phyloP scores from a whole-genome alignment of 495 filamentous ascomycete genomes.

The Jackrogersella minutella region DNA sequence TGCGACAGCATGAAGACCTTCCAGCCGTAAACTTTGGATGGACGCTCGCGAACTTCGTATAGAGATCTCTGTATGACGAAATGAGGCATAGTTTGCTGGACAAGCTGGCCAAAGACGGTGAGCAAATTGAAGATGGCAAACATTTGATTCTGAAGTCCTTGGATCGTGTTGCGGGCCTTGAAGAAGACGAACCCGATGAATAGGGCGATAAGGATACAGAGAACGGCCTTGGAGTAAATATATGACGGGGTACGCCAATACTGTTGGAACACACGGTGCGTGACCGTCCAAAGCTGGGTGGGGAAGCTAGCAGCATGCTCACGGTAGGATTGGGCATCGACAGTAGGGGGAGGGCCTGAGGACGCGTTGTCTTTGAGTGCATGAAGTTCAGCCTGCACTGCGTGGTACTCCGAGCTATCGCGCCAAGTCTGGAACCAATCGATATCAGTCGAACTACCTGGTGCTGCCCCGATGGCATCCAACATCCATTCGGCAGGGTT shows the following conservation, averaged over 20 bases:
- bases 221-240: conserved; percentile 73
- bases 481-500: conserved; percentile 98
- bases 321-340: conserved; percentile 52
- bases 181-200: conserved; percentile 94
- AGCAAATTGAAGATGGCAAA: conserved; percentile 86
- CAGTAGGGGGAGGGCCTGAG: conserved; percentile 46
- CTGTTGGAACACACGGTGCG: conserved; percentile 78
- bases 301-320: conserved; percentile 66
- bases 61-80: conserved; percentile 79
- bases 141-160: conserved; percentile 88
- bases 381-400: conserved; percentile 73
- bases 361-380: conserved; percentile 69
- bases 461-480: conserved; percentile 89
- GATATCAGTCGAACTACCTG: conserved; percentile 74
- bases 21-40: conserved; percentile 84
- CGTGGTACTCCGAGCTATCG: conserved; percentile 72
- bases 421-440: conserved; percentile 89
- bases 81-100: conserved; percentile 86
- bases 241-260: conserved; percentile 91
- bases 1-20: conserved; percentile 82
- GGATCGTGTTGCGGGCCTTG: conserved; percentile 70
- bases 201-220: conserved; percentile 67
- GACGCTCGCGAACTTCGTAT: conserved; percentile 87
- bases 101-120: conserved; percentile 76
- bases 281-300: conserved; percentile 62